These are phyloP conservation scores for Yamadazyma mexicana DNA, from an alignment of 1,139 yeast species.

Conservation along the genomic window DNA sequence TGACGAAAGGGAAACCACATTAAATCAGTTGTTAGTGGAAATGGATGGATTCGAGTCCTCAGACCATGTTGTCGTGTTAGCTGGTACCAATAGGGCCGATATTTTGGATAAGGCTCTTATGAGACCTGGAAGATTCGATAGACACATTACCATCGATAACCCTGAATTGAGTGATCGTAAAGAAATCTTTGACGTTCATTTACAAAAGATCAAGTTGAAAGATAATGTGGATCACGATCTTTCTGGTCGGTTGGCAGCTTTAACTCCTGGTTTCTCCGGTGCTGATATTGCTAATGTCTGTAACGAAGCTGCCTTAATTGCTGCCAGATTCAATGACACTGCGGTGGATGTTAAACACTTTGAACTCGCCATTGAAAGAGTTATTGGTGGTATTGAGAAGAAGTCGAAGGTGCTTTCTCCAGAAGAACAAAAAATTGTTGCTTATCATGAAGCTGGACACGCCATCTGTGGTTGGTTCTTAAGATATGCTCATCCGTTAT, in stretches of 20 bases:
- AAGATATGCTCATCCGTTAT: constrained; percentile 84
- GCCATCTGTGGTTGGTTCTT: constrained; percentile 98
- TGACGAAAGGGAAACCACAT: constrained; percentile 95
- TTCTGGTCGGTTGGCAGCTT: constrained; percentile 86
- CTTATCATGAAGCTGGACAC: constrained; percentile 98
- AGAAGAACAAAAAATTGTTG: constrained; percentile 86
- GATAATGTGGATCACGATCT: constrained; percentile 46
- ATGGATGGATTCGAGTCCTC: constrained; percentile 94
- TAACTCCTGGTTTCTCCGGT: constrained; percentile 97
- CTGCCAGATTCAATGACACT: constrained; percentile 80
- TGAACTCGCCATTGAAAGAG: constrained; percentile 95
- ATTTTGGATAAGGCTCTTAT: constrained; percentile 87
- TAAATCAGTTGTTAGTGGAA: constrained; percentile 92
- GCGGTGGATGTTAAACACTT: constrained; percentile 74
- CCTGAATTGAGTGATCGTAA: constrained; percentile 95
- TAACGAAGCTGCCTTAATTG: constrained; percentile 95
- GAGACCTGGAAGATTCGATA: constrained; percentile 97
- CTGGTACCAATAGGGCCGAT: constrained; percentile 96
- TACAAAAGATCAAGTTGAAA: constrained; percentile 60
- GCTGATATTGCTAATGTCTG: constrained; percentile 98
- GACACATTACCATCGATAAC: constrained; percentile 86
- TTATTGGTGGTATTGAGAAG: constrained; percentile 93
- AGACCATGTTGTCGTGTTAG: constrained; percentile 94
- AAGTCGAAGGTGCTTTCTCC: constrained; percentile 79
- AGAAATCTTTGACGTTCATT: constrained; percentile 84